A percentile compares a stretch with the other conserved stretches of the same genome.
These are phyloP conservation scores for Suhomyces ambrosiae DNA, from an alignment of 1,139 yeast genomes.

Conservation along the genomic window DNA sequence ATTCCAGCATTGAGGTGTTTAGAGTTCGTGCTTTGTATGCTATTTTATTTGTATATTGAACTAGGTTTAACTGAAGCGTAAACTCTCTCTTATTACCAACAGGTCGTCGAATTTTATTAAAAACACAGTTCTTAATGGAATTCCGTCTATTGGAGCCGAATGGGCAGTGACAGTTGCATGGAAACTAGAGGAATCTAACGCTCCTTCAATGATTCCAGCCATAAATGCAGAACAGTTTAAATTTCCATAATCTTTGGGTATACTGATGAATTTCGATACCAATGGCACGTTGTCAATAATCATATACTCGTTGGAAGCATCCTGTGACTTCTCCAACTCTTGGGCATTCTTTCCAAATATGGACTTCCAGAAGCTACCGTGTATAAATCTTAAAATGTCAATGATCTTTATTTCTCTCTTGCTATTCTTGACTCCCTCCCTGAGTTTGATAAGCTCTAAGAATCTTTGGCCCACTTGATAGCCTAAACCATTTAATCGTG, in stretches of 20 bases:
- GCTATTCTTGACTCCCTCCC: constrained; percentile 62
- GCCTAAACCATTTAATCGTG: constrained; percentile 74
- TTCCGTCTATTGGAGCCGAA: constrained; percentile 65
- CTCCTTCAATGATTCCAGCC: constrained; percentile 92
- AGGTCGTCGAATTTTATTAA: constrained; percentile 72
- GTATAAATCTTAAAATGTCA: constrained; percentile 82
- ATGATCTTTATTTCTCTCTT: constrained; percentile 73
- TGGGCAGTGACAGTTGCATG: constrained; percentile 89
- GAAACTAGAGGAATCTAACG: constrained; percentile 77
- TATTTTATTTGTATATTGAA: too few species aligned
- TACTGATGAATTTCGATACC: constrained; percentile 73
- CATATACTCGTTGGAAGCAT: constrained; percentile 78
- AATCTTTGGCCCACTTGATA: constrained; percentile 58
- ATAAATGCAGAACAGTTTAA: constrained; percentile 82
- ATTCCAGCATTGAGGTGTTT: background rate
- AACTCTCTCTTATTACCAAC: constrained; percentile 57
- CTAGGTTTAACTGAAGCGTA: constrained; percentile 20
- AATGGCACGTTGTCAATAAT: constrained; percentile 83
- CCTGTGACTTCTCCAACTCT: constrained; percentile 85
- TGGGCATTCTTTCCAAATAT: constrained; percentile 84
- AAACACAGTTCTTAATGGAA: constrained; percentile 78
- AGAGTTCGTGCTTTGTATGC: too few species aligned
- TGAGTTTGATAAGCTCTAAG: constrained; percentile 43
- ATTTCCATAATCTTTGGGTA: constrained; percentile 78
- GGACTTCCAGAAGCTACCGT: constrained; percentile 78